Base-by-base conservation (phyloP, 495 filamentous ascomycete genomes). In the Aspergillus taichungensis region DNA sequence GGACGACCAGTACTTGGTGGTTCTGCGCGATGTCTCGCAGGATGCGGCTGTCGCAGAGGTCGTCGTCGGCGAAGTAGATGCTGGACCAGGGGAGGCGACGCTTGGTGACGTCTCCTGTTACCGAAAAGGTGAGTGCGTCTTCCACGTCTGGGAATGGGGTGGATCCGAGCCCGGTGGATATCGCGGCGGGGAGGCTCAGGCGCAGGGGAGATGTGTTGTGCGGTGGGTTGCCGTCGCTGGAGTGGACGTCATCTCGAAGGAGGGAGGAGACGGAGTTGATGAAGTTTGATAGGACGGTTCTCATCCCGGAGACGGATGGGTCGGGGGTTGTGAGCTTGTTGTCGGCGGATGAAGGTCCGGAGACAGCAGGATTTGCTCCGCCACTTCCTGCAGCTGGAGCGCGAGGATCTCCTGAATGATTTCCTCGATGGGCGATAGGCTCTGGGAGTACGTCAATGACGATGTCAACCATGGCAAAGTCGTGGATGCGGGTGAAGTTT, bases 1-100 rank as follows among this genome's bases (percentile, higher is more conserved):
- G 82, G 47, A 97, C 74, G 24, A 96, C 76, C 46, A 98, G 77
- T 11, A 96, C 71, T 50, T 95, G 80, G 61, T 94, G 74, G n/a
- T 67, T 69, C 10, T 77, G 78, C 0, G 77, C 72, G 3, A 82
- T 70, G 1, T 74, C 63, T 10, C 76, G 69, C 0, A 81, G 78
- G 0, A 94, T 71, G 12, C 72, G 74, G 11, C 68, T 63, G 34
- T 76, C 54, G 64, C 90, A 95, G 43, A 81, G 74, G 11, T 82
- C 73, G 45, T 71, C 82, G 13, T 71, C 82, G 13, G 85, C 79
- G 46, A 87, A 74, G 66, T 84, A 88, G 47, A 95, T 69, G 7
- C 60, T 76, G 4, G 70, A 69, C 83, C 82, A 90, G n/a, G 72
- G 63, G 10, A 90, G 71, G 39, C 56, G 65, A 31, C 48, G 53